Evolutionary conservation across 106 monocot genomes (phyloP).

Genomic region (Amphibolis antarctica): DNA sequence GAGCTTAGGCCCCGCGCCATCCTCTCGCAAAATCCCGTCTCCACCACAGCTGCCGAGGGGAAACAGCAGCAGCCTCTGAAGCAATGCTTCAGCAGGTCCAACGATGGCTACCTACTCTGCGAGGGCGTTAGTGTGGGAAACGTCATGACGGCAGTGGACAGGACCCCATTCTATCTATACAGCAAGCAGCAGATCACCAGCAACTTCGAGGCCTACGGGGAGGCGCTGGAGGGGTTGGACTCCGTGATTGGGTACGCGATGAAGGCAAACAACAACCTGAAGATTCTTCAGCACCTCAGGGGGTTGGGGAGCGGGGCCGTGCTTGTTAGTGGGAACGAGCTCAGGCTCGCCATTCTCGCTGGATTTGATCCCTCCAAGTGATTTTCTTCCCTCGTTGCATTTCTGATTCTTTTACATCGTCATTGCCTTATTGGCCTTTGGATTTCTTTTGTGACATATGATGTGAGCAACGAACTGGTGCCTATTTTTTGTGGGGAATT

Average conservation of each 20-base stretch:
- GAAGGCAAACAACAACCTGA: constrained; percentile 94
- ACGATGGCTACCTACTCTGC: constrained; percentile 63
- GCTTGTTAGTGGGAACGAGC: constrained; percentile 90
- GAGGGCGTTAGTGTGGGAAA: constrained; percentile 64
- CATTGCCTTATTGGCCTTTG: no score
- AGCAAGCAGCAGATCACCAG: constrained; percentile 89
- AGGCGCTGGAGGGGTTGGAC: constrained; percentile 59
- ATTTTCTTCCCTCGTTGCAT: not conserved
- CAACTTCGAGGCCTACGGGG: constrained; percentile 70
- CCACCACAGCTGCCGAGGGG: not conserved
- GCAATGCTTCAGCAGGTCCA: constrained; percentile 47
- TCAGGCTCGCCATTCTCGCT: constrained; percentile 63
- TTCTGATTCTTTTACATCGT: no score
- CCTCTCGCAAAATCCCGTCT: constrained; percentile 2
- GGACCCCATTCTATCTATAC: constrained; percentile 89
- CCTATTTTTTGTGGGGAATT: not conserved
- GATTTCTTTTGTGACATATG: no score
- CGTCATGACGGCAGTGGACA: constrained; percentile 47
- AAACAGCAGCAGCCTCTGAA: not conserved
- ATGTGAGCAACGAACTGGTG: no score
- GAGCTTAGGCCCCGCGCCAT: constrained; percentile 3
- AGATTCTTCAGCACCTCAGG: constrained; percentile 65
- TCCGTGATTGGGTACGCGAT: constrained; percentile 80
- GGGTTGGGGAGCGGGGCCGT: constrained; percentile 79
- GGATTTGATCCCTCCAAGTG: constrained; percentile 86